These are phyloP conservation scores for Salix exigua DNA, from an alignment of 345 rosid genomes.

Conservation along the genomic window DNA sequence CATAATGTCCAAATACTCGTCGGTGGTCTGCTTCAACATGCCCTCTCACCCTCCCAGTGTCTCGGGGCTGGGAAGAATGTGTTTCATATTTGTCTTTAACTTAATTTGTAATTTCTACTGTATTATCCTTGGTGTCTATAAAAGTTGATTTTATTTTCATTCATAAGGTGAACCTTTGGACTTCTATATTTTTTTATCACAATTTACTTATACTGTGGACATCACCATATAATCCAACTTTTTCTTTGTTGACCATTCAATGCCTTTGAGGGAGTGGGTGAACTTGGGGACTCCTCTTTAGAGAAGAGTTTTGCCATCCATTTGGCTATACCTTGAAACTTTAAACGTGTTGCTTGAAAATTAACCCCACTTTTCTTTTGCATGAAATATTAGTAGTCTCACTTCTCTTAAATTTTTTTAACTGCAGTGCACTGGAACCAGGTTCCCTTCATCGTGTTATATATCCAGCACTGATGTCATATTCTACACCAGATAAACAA, in stretches of 20 bases:
- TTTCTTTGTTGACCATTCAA: background rate
- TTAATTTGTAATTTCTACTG: background rate
- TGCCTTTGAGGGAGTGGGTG: background rate
- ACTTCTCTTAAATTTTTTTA: slow-evolving; percentile 1
- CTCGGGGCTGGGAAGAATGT: background rate
- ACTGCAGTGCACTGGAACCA: slow-evolving; percentile 77
- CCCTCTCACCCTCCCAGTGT: background rate
- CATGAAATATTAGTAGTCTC: background rate
- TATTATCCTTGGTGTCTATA: background rate
- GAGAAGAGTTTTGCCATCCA: background rate
- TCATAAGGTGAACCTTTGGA: background rate
- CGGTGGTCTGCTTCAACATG: background rate
- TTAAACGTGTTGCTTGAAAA: background rate
- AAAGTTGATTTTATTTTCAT: background rate
- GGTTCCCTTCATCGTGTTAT: slow-evolving; percentile 85
- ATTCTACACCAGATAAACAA: slow-evolving; percentile 74
- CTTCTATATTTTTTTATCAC: background rate
- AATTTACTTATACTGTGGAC: background rate
- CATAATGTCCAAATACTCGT: background rate
- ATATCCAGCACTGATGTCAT: slow-evolving; percentile 72
- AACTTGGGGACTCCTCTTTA: background rate
- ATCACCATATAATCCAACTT: background rate
- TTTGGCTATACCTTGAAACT: background rate
- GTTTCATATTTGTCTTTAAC: background rate
- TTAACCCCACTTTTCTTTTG: background rate